Percentiles rank a stretch among this genome's conserved stretches.
These are phyloP conservation scores for Rosellinia necatrix DNA, from an alignment of 2,329 filamentous ascomycete species.

Conservation along the genomic window DNA sequence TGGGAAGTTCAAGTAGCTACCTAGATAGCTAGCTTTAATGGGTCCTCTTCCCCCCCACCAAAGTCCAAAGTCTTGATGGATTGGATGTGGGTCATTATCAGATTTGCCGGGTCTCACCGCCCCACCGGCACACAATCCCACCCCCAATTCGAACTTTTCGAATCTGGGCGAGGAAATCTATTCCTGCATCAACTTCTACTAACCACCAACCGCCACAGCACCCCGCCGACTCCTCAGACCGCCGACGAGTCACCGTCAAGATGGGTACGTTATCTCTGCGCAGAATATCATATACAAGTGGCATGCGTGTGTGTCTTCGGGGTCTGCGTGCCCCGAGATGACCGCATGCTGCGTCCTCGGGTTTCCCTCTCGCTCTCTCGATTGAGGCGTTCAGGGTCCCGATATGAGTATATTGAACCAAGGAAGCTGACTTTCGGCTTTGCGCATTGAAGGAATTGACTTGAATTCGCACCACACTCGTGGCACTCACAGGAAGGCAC, in stretches of 20 bases:
- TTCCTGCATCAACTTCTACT: constrained; percentile 32
- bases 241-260: constrained; percentile 53
- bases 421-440: constrained; percentile 64
- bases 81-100: too few relatives aligned
- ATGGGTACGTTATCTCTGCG: constrained; percentile 63
- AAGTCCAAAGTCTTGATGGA: too few relatives aligned
- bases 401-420: constrained; percentile 66
- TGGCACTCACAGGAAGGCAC: constrained; percentile 83
- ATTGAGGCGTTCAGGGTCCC: constrained; percentile 29
- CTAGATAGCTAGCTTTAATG: too few relatives aligned
- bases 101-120: constrained; percentile 53
- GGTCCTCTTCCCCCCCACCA: too few relatives aligned
- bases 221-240: constrained; percentile 46
- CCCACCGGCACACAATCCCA: constrained; percentile 38
- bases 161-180: constrained; percentile 22
- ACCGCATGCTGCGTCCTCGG: constrained; percentile 29
- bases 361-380: constrained; percentile 14
- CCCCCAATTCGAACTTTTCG: constrained; percentile 24
- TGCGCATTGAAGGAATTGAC: constrained; percentile 66
- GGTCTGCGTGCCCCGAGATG: constrained; percentile 4
- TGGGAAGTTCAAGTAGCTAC: too few relatives aligned
- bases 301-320: constrained; percentile 23
- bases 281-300: constrained; percentile 37
- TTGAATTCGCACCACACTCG: constrained; percentile 71
- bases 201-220: constrained; percentile 46